A percentile compares a stretch with the other conserved stretches of the same genome.
Evolutionary conservation across 2,329 filamentous ascomycete species (phyloP).

Genomic region (Cladosporium oxysporum): DNA sequence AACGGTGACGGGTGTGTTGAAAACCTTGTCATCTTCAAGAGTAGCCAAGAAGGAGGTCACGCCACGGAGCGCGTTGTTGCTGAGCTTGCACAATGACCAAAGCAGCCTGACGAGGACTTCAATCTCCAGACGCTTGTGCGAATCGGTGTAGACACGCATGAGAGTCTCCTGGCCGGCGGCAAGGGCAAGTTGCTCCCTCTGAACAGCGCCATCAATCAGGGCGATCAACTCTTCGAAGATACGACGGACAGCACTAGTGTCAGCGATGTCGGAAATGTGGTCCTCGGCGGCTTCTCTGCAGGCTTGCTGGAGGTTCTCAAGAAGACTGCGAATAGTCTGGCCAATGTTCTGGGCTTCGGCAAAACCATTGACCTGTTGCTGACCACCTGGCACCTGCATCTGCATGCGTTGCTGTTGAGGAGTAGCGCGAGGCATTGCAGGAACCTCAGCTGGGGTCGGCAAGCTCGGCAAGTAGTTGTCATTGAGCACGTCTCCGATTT

Average conservation of each 20-base stretch:
- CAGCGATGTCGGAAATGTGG: conserved; percentile 58
- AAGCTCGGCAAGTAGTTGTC: conserved; percentile 63
- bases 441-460: conserved; percentile 63
- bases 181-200: conserved; percentile 59
- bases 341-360: conserved; percentile 55
- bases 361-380: conserved; percentile 60
- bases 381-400: conserved; percentile 38
- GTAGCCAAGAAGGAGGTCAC: conserved; percentile 53
- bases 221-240: conserved; percentile 60
- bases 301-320: conserved; percentile 58
- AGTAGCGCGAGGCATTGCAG: conserved; percentile 60
- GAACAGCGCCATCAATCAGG: conserved; percentile 54
- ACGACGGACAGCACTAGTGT: conserved; percentile 57
- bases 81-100: conserved; percentile 62
- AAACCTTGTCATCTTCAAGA: conserved; percentile 61
- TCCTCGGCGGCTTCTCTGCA: conserved; percentile 60
- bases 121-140: conserved; percentile 58
- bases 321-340: conserved; percentile 56
- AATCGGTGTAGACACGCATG: conserved; percentile 55
- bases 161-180: conserved; percentile 52
- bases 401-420: conserved; percentile 53
- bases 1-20: conserved; percentile 63
- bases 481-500: conserved; percentile 63
- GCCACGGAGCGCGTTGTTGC: conserved; percentile 57
- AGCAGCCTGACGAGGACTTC: conserved; percentile 65